Evolutionary conservation across 768 basidiomycete species (phyloP).

Genomic region (Boletus subcaerulescens): DNA sequence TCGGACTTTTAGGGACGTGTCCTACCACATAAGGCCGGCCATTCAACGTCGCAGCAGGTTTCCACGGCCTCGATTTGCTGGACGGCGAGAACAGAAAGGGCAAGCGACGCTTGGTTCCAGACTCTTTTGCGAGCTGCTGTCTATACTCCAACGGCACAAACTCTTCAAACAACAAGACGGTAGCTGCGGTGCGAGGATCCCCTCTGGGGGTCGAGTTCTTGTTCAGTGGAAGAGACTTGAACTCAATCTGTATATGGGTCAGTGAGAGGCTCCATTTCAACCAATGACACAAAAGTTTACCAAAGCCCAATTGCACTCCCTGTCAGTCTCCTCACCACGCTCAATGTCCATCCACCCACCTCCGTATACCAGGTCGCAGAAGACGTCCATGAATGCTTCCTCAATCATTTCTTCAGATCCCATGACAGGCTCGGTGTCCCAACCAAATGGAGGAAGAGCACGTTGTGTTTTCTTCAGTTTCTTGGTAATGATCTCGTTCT

Average conservation of each 20-base stretch:
- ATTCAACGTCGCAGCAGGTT: slow-evolving; percentile 77
- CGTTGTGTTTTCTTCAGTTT: slow-evolving; percentile 80
- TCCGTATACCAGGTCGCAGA: slow-evolving; percentile 77
- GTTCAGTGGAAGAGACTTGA: slow-evolving; percentile 65
- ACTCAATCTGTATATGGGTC: slow-evolving; percentile 68
- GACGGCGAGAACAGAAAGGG: slow-evolving; percentile 63
- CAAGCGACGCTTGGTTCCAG: slow-evolving; percentile 56
- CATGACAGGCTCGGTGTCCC: slow-evolving; percentile 85
- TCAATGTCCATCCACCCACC: slow-evolving; percentile 85
- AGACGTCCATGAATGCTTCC: slow-evolving; percentile 85
- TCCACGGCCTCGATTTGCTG: slow-evolving; percentile 57
- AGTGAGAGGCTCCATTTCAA: neutral
- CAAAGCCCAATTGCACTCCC: slow-evolving; percentile 91
- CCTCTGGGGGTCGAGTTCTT: slow-evolving; percentile 15
- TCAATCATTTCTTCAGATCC: slow-evolving; percentile 82
- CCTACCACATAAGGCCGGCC: slow-evolving; percentile 71
- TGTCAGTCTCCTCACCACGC: slow-evolving; percentile 64
- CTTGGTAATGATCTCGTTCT: slow-evolving; percentile 67
- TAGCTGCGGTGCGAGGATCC: slow-evolving; percentile 72
- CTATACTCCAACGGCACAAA: slow-evolving; percentile 88
- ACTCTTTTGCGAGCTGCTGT: slow-evolving; percentile 61
- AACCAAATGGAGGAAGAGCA: slow-evolving; percentile 78
- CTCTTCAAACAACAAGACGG: slow-evolving; percentile 87
- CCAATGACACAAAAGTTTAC: slow-evolving; percentile 43
- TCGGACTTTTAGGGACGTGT: slow-evolving; percentile 51